Base-by-base conservation (phyloP, 2,329 filamentous ascomycete species). In the Stagonosporopsis rhizophila region DNA sequence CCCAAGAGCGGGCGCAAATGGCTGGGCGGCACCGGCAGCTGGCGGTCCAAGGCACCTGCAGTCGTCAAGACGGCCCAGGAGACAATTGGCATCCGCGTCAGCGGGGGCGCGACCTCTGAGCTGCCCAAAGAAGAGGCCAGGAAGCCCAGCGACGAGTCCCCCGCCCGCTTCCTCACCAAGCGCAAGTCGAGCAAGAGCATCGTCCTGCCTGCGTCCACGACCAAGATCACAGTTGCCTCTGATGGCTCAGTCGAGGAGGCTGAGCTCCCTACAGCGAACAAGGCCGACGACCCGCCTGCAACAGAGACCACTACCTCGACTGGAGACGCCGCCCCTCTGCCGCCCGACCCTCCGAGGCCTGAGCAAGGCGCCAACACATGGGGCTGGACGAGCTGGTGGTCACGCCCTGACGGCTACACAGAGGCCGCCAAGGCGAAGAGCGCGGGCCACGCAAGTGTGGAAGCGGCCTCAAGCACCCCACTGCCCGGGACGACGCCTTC, bases 311-410 rank as follows among this genome's bases (percentile, higher is more conserved):
- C 23, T 7, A 25, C 23, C 4, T 11, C 63, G 6, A 52, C n/a
- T 2, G 30, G 64, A 4, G 61, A 68, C 37, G 75, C 78, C 20
- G 74, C 79, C 8, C 79, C 79, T 8, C 58, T 81, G 35, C 79
- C 80, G 12, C 79, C 80, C 15, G 75, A 79, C 54, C 78, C 78
- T 2, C 50, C 62, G 2, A 69, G 62, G 38, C 48, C 52, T 27
- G 47, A 52, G 6, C 57, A 62, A 9, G 37, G 44, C 1, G 55
- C 62, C 8, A 69, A 64, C 22, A 66, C 69, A n/a, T 71, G 64
- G 56, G 70, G 72, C 12, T 82, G 80, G 80, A 76, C 77, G 35
- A 78, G 78, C 20, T 82, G 80, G 80, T 82, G 80, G 80, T 82
- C 80, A 14, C 67, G 79, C 27, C 80, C 80, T 6, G 80, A 82